These are phyloP conservation scores for Heracleum sosnowskyi DNA, from an alignment of 129 eudicot genomes.

Conservation along the genomic window DNA sequence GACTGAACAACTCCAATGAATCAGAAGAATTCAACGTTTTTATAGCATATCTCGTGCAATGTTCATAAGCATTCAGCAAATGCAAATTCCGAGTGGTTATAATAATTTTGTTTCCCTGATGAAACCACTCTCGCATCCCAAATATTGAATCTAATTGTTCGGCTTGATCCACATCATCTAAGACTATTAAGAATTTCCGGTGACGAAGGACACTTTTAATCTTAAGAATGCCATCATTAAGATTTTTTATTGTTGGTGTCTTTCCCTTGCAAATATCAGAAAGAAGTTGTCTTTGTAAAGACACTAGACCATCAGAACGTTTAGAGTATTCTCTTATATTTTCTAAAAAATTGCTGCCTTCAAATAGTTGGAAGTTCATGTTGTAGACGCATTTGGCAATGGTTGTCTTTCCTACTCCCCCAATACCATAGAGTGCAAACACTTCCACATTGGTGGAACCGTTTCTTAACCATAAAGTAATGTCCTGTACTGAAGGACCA, in stretches of 20 bases:
- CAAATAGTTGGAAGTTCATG: slow-evolving; percentile 2
- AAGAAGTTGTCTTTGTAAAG: slow-evolving; percentile 20
- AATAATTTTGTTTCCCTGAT: too few species aligned
- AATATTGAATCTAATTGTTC: too few species aligned
- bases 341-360: not conserved
- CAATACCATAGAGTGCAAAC: not conserved
- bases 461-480: slow-evolving; percentile 26
- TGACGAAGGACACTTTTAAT: too few species aligned
- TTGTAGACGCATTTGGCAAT: slow-evolving; percentile 3
- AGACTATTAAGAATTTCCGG: too few species aligned
- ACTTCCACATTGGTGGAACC: not conserved
- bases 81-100: too few species aligned
- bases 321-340: slow-evolving; percentile 1
- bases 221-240: too few species aligned
- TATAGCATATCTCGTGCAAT: too few species aligned
- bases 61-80: too few species aligned
- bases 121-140: too few species aligned
- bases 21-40: too few species aligned
- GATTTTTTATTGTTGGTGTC: not conserved
- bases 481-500: slow-evolving; percentile 6
- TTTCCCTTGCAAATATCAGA: slow-evolving; percentile 18
- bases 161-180: too few species aligned
- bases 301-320: not conserved
- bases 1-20: too few species aligned
- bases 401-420: slow-evolving; percentile 15